Evolutionary conservation across 495 filamentous ascomycete species (phyloP), one percentile per base, ranked within the genome.

Genomic region (Penicillium daleae): DNA sequence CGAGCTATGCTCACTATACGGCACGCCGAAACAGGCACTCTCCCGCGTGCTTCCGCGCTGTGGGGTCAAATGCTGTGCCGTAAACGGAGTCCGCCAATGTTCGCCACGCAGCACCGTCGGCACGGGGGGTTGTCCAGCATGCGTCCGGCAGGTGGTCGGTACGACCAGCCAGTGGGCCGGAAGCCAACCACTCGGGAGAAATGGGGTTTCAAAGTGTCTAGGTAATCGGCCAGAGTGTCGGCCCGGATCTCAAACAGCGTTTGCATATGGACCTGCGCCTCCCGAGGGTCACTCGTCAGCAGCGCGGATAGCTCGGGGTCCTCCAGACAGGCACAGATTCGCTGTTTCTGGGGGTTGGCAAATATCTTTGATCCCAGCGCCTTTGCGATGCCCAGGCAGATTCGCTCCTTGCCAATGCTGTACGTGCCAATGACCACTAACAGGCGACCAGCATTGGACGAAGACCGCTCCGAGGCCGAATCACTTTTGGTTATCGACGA

Each of bases 251-350:
- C 94, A 78, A 92, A 92, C 7, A 99, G 80, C 61, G 89, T 92
- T 61, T 96, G 94, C 94, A 99, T 97, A 78, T 99, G 95, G 0
- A 99, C 92, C 74, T 97, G 95, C 1, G 96, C 95, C 65, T 90
- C 90, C 24, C 78, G 78, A 0, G 95, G 94, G 69, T 97, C 77
- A 35, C 81, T 80, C 0, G 95, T 99, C 64, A 99, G 80, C 19
- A 89, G 83, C 2, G 84, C 80, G 48, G 85, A 78, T 12, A 99
- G 86, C 65, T 96, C 92, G 0, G 89, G 79, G 73, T 97, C 94
- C 71, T 93, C 93, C 12, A 99, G 85, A 57, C 89, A 90, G 13
- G 82, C 78, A 74, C 91, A 94, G n/a, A 97, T 89, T 53, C 85
- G 84, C 66, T 90, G 88, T 72, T 98, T 99, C 35, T 83, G 77